Conservation (phyloP, 129 eudicot species). For the Silybum marianum region DNA sequence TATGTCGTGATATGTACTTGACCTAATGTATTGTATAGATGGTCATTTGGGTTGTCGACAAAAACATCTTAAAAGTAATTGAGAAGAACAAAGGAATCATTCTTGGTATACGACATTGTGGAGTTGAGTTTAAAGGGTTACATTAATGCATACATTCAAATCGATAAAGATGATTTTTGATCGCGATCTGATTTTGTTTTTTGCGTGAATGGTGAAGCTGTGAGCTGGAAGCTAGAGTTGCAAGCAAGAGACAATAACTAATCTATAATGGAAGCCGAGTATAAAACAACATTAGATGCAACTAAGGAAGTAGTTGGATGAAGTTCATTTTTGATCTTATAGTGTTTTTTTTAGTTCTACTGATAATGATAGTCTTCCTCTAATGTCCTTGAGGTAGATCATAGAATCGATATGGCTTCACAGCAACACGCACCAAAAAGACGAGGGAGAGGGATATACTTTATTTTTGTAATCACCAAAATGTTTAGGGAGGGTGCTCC, state of each 20-base stretch:
- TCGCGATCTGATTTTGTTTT: background rate
- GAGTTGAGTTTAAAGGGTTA: background rate
- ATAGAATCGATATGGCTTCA: no score
- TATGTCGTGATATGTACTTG: background rate
- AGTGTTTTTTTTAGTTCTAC: background rate
- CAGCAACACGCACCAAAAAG: no score
- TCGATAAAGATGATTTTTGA: background rate
- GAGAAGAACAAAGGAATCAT: background rate
- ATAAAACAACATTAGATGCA: background rate
- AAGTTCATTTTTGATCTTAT: background rate
- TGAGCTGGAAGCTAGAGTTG: background rate
- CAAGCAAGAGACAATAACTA: no score
- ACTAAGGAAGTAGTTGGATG: background rate
- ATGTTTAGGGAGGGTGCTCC: no score
- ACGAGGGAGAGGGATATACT: no score
- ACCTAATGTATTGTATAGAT: background rate
- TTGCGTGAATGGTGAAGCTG: background rate
- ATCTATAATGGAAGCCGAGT: background rate
- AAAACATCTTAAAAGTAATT: no score
- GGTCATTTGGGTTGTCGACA: background rate
- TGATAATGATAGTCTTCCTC: no score
- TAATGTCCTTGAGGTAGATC: no score
- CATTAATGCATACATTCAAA: background rate
- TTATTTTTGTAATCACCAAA: no score
- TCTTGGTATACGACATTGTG: background rate